These are phyloP conservation scores for Leishmania martiniquensis DNA, from an alignment of 208 protist species.

Conservation along the genomic window DNA sequence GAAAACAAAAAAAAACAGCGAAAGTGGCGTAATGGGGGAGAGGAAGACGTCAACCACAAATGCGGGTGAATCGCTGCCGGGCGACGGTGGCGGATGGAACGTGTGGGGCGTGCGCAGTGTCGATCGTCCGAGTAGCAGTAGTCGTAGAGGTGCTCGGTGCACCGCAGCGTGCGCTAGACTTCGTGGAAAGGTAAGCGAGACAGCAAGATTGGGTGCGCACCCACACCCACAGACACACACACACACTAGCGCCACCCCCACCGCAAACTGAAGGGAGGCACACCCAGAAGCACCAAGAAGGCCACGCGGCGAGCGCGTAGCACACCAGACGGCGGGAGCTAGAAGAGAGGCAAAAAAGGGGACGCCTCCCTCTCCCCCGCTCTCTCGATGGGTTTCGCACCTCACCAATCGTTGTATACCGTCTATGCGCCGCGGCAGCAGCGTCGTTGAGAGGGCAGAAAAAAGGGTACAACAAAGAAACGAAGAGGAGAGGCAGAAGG, in stretches of 20 bases:
- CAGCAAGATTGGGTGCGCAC: too few relatives aligned
- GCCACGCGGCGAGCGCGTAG: not conserved
- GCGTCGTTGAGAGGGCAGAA: too few relatives aligned
- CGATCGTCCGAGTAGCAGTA: not conserved
- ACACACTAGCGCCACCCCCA: not conserved
- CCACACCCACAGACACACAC: too few relatives aligned
- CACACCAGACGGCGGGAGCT: not conserved
- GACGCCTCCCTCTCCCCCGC: too few relatives aligned
- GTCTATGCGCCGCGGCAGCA: too few relatives aligned
- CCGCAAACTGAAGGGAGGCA: not conserved
- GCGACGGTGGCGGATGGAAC: too few relatives aligned
- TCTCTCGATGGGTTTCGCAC: not conserved
- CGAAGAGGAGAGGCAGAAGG: not conserved
- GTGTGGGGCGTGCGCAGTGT: not conserved
- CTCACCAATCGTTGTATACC: not conserved
- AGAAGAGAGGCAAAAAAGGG: not conserved
- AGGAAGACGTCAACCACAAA: too few relatives aligned
- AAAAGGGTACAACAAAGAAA: not conserved
- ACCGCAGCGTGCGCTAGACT: not conserved
- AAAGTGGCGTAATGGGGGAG: not conserved
- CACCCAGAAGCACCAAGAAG: not conserved
- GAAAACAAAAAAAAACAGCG: not conserved
- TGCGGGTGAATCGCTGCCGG: not conserved
- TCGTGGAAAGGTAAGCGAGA: not conserved
- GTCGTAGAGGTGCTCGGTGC: not conserved